Evolutionary conservation across 495 filamentous ascomycete species (phyloP), one percentile per base, ranked within the genome.

Genomic region (Bryoglossum gracile): DNA sequence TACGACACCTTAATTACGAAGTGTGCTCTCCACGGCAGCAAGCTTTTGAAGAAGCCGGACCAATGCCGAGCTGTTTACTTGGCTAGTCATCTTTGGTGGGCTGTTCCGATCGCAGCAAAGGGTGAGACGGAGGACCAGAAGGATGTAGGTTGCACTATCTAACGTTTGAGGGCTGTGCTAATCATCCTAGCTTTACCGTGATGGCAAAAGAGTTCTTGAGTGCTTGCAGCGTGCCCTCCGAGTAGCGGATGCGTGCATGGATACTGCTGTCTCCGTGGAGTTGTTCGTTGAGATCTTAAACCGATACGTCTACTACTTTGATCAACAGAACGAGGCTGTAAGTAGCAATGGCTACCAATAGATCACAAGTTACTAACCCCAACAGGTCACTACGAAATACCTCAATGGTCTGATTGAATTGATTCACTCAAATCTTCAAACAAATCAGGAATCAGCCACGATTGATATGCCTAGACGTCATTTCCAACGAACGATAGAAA

Each of bases 1-100:
- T 98, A 97, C 62, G 92, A 98, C 64, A 97, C 92, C 3, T 73
- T 98, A 19, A 98, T 98, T 57, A 98, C 92, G 13, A 98, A 98
- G 69, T 89, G 86, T 51, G 94, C 92, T 5, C 75, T 95, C 43
- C 94, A 98, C 62, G 94, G 91, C 14, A 96, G 90, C 67, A 97
- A 97, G 64, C 74, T 98, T 43, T 76, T 98, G 53, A 94, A 96
- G 70, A 98, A 97, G 68, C 92, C 92, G 4, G 92, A 98, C 58
- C 92, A 98, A 63, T 98, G 92, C 64, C 78, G 92, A 14, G 94
- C 94, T 1, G 92, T 98, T 8, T 98, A 96, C 57, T 69, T 96
- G 50, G 92, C 94, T 13, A 94, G 87, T 58, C 92, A 98, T 62
- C 70, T 98, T 35, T 98, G 92, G 92, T 98, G 92, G 92, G 87